Conservation (phyloP, 768 basidiomycete species). For the Calocybe indica region DNA sequence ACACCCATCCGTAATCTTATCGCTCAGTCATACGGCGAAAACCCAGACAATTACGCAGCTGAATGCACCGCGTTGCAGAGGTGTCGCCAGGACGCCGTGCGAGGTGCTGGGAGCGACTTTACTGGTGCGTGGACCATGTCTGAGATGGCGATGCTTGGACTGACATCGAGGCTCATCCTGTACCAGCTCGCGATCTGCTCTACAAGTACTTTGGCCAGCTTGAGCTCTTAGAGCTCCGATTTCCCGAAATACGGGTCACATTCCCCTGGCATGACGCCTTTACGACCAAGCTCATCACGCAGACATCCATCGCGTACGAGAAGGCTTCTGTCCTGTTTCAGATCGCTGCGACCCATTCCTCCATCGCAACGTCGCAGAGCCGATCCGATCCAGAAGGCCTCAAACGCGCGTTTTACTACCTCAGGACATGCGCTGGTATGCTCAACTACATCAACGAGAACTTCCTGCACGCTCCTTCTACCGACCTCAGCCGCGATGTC, state of each 20-base stretch:
- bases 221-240: conserved; percentile 92
- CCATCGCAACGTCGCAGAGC: conserved; percentile 82
- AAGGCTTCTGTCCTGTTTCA: conserved; percentile 98
- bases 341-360: conserved; percentile 89
- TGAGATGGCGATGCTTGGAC: background rate
- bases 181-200: conserved; percentile 78
- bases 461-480: conserved; percentile 95
- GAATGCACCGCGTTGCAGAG: conserved; percentile 85
- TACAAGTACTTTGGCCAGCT: conserved; percentile 99
- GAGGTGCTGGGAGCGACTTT: conserved; percentile 91
- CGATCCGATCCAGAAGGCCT: conserved; percentile 86
- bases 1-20: conserved; percentile 81
- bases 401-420: conserved; percentile 91
- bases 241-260: conserved; percentile 92
- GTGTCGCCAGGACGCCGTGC: conserved; percentile 92
- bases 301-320: conserved; percentile 96
- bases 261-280: conserved; percentile 98
- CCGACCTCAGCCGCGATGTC: conserved; percentile 90
- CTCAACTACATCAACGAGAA: conserved; percentile 99
- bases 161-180: conserved; percentile 1
- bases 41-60: conserved; percentile 78
- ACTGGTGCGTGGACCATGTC: conserved; percentile 54
- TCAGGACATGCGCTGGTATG: conserved; percentile 89
- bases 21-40: conserved; percentile 89
- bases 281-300: conserved; percentile 87